Evolutionary conservation across 495 filamentous ascomycete species (phyloP).

Genomic region (Aspergillus avenaceus): DNA sequence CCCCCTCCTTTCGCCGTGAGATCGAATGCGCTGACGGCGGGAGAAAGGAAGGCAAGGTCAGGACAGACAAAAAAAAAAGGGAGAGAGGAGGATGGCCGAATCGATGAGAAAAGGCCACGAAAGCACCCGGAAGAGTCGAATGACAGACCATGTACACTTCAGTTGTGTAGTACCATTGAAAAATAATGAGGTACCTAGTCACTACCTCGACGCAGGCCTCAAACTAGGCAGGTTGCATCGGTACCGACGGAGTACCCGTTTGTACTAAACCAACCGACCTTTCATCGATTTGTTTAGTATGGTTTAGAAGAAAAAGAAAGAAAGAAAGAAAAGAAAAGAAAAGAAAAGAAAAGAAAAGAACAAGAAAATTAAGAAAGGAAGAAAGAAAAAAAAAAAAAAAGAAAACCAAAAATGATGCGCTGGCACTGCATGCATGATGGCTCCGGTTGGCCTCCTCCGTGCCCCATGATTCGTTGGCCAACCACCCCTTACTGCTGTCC

Average conservation of each 20-base stretch:
- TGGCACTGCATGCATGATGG: conserved; percentile 33
- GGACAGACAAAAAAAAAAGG: not conserved
- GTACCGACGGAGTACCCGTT: not conserved
- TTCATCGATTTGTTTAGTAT: too few relatives aligned
- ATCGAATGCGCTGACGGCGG: too few relatives aligned
- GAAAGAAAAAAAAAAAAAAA: too few relatives aligned
- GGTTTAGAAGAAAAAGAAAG: too few relatives aligned
- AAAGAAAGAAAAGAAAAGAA: too few relatives aligned
- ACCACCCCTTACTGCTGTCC: conserved; percentile 18
- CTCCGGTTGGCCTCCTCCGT: not conserved
- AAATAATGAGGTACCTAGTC: not conserved
- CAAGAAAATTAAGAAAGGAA: too few relatives aligned
- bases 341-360: too few relatives aligned
- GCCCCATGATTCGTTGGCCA: conserved; percentile 27
- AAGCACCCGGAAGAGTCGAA: not conserved
- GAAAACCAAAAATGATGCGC: conserved; percentile 12
- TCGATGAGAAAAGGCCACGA: not conserved
- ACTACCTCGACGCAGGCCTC: not conserved
- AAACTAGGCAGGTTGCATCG: not conserved
- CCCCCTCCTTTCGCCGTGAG: not conserved
- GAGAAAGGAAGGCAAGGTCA: not conserved
- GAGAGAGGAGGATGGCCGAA: not conserved
- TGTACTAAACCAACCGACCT: not conserved
- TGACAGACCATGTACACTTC: not conserved
- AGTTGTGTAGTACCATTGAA: not conserved